Conservation (phyloP, 2,329 filamentous ascomycete genomes). For the Bertia moriformis region DNA sequence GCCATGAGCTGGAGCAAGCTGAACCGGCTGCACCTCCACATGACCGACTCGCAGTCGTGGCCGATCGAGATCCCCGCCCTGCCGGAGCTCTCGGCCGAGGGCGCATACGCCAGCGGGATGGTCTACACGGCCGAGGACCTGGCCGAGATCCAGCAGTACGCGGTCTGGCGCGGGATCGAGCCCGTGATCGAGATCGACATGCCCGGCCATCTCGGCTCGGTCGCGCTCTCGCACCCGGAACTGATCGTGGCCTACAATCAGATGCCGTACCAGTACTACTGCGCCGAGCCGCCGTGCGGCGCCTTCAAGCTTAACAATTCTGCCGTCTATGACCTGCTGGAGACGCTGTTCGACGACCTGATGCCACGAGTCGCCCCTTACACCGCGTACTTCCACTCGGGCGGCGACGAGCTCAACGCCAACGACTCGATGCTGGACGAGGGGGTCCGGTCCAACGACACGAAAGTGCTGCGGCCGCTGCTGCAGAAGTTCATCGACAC, state of each 20-base stretch:
- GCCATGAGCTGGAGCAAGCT: constrained; percentile 67
- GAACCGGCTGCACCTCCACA: constrained; percentile 68
- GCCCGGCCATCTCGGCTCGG: constrained; percentile 63
- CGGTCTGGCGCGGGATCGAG: constrained; percentile 51
- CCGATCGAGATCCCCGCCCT: constrained; percentile 66
- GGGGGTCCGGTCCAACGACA: constrained; percentile 52
- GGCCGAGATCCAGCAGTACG: constrained; percentile 54
- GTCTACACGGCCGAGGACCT: constrained; percentile 57
- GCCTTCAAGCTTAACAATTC: constrained; percentile 65
- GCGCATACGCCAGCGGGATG: constrained; percentile 54
- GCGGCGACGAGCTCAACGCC: constrained; percentile 73
- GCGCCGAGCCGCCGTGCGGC: constrained; percentile 48
- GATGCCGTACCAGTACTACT: constrained; percentile 41
- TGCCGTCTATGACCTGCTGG: constrained; percentile 56
- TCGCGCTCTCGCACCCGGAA: constrained; percentile 53
- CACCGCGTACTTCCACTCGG: constrained; percentile 67
- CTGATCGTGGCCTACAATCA: constrained; percentile 51
- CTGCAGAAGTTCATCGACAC: constrained; percentile 65
- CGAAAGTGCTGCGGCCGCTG: constrained; percentile 53
- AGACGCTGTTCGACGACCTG: constrained; percentile 60
- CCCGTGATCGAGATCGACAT: constrained; percentile 68
- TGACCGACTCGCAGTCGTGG: constrained; percentile 75
- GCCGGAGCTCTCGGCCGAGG: constrained; percentile 57
- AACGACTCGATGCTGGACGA: constrained; percentile 64
- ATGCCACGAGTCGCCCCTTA: constrained; percentile 59